phyloP scores from a whole-genome alignment of 345 rosid genomes.

The Carallia pectinifolia region DNA sequence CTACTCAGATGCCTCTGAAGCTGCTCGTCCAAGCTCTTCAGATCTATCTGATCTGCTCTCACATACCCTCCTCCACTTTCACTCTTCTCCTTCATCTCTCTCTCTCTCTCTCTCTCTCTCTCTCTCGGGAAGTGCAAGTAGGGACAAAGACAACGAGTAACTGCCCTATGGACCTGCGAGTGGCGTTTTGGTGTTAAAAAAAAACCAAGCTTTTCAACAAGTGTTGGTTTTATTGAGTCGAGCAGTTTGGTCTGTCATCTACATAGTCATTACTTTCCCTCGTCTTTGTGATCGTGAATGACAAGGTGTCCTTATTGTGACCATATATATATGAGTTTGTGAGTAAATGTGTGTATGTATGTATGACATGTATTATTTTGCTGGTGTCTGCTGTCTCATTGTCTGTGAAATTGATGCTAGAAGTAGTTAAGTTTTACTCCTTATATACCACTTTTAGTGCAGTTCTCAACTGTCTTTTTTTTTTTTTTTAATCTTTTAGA shows the following conservation, averaged over 20 bases:
- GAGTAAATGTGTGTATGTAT: not conserved
- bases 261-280: not conserved
- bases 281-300: not conserved
- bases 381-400: not conserved
- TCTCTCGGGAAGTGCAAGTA: not conserved
- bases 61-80: constrained; percentile 30
- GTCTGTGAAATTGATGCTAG: no score
- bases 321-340: not conserved
- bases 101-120: not conserved
- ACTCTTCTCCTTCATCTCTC: constrained; percentile 22
- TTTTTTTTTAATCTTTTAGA: not conserved
- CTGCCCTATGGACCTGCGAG: not conserved
- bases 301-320: not conserved
- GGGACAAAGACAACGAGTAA: constrained; percentile 14
- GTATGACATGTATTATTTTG: no score
- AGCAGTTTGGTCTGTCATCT: no score
- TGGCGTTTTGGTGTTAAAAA: constrained; percentile 1
- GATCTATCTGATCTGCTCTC: constrained; percentile 34
- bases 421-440: no score
- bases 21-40: constrained; percentile 35
- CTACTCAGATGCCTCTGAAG: constrained; percentile 25
- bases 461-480: not conserved
- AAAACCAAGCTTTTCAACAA: no score
- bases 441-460: not conserved
- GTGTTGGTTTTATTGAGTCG: no score